Conservation (phyloP, 345 rosid species). For the Boechera retrofracta region DNA sequence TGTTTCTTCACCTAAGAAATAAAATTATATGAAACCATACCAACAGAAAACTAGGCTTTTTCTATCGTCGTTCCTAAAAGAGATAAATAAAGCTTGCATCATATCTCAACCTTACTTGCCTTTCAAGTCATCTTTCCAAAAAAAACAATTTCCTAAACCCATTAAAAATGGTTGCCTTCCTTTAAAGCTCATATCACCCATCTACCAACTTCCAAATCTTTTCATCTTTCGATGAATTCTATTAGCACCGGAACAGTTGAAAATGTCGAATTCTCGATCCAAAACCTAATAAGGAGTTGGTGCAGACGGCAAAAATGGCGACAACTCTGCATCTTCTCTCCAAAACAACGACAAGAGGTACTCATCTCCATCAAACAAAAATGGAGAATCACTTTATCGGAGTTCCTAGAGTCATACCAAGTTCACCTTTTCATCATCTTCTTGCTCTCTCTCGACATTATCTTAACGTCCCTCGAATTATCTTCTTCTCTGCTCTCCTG, state of each 20-base stretch:
- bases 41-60: slow-evolving; percentile 8
- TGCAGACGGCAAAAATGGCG: slow-evolving; percentile 62
- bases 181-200: slow-evolving; percentile 28
- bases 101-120: slow-evolving; percentile 32
- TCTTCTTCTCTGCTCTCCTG: slow-evolving; percentile 60
- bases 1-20: neutral
- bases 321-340: slow-evolving; percentile 42
- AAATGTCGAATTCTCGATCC: slow-evolving; percentile 51
- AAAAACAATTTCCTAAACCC: neutral
- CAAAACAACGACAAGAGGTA: slow-evolving; percentile 19
- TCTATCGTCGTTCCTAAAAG: neutral
- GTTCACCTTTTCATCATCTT: slow-evolving; percentile 46
- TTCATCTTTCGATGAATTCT: slow-evolving; percentile 34
- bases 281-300: slow-evolving; percentile 56
- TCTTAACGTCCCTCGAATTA: slow-evolving; percentile 61
- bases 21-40: too few species aligned
- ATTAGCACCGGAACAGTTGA: slow-evolving; percentile 45
- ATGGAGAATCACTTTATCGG: slow-evolving; percentile 54
- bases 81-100: slow-evolving; percentile 21
- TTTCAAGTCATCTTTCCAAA: slow-evolving; percentile 35
- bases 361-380: slow-evolving; percentile 28
- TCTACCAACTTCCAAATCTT: neutral
- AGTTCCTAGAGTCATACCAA: slow-evolving; percentile 57
- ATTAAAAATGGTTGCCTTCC: slow-evolving; percentile 31
- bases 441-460: slow-evolving; percentile 62